Evolutionary conservation across 768 basidiomycete species (phyloP), one percentile per base, ranked within the genome.

Genomic region (Leucosporidium yakuticum): DNA sequence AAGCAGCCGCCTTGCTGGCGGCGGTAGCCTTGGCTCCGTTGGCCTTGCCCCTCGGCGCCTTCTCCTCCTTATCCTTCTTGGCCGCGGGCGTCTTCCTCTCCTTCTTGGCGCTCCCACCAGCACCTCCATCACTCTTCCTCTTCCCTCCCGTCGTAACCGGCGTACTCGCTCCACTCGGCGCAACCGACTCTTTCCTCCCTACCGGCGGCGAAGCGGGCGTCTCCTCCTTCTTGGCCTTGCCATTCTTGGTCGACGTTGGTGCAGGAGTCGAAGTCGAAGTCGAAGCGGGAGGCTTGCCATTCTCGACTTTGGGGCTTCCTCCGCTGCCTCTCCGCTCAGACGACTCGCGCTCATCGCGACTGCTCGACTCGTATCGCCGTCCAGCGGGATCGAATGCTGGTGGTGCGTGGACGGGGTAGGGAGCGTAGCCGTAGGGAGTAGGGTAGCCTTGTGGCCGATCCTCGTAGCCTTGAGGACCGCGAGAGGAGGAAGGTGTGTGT

Each of bases 101-200:
- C 70, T 70, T 73, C 75, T 70, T 70, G 69, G 36, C 71, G 70
- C 74, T 74, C 54, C 49, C 63, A 47, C 59, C 64, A 62, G 57
- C 69, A 12, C 39, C 64, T 49, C 57, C 63, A 48, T 65, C 63
- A n/a, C 68, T 60, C 65, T 72, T 74, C 58, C 54, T 74, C 64
- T 34, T 48, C 51, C 31, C 39, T 44, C 39, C 39, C 39, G 39
- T 15, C 39, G 8, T 15, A 2, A 44, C 39, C 6, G 39, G 39
- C 39, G 39, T 44, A 44, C 39, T 44, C 39, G 39, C 39, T 44
- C 39, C 39, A 44, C 39, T 44, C 39, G 39, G 39, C 39, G 39
- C 39, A 15, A 44, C 39, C 39, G 39, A 44, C 8, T 15, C 39
- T 15, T 15, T 44, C 39, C 39, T 44, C 39, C 39, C 39, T 9